phyloP scores from a whole-genome alignment of 1,284 basidiomycete genomes.

The Vanrija sp. region DNA sequence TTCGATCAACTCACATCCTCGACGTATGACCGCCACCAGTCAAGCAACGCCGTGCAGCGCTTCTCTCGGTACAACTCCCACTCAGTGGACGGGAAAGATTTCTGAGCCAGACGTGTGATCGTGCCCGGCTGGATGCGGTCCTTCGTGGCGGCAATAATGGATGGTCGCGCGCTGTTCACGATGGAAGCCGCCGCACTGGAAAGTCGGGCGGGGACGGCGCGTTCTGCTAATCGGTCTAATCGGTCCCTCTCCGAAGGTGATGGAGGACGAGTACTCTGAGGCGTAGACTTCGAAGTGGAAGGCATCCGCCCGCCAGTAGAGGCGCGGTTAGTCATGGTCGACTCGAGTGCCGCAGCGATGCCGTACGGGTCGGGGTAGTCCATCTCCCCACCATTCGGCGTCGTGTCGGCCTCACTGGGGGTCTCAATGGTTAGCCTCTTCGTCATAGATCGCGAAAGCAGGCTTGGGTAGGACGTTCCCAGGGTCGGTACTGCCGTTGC shows the following conservation, averaged over 20 bases:
- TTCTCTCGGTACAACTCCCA: slow-evolving; percentile 15
- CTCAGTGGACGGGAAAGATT: slow-evolving; percentile 3
- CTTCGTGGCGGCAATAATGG: slow-evolving; percentile 1
- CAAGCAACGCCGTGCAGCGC: slow-evolving; percentile 16
- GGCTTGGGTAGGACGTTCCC: background rate
- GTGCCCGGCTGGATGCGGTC: slow-evolving; percentile 7
- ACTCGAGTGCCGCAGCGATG: slow-evolving; percentile 15
- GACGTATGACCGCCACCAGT: slow-evolving; percentile 39
- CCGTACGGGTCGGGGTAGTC: slow-evolving; percentile 34
- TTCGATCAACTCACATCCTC: slow-evolving; percentile 37
- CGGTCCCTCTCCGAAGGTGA: slow-evolving; percentile 1
- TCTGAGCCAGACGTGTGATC: slow-evolving; percentile 8
- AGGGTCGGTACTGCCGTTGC: background rate
- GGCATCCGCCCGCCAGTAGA: background rate
- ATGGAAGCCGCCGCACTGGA: slow-evolving; percentile 1
- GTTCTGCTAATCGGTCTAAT: background rate
- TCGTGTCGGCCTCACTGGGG: slow-evolving; percentile 8
- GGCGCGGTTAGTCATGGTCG: background rate
- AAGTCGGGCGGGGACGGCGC: background rate
- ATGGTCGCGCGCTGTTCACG: slow-evolving; percentile 8
- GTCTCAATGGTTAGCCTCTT: slow-evolving; percentile 12
- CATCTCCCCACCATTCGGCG: slow-evolving; percentile 9
- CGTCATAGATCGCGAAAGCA: background rate
- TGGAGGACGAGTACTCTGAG: slow-evolving; percentile 14
- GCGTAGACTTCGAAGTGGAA: slow-evolving; percentile 11